Evolutionary conservation across 371 early-diverging fungal species (phyloP).

Genomic region (Batrachochytrium dendrobatidis): DNA sequence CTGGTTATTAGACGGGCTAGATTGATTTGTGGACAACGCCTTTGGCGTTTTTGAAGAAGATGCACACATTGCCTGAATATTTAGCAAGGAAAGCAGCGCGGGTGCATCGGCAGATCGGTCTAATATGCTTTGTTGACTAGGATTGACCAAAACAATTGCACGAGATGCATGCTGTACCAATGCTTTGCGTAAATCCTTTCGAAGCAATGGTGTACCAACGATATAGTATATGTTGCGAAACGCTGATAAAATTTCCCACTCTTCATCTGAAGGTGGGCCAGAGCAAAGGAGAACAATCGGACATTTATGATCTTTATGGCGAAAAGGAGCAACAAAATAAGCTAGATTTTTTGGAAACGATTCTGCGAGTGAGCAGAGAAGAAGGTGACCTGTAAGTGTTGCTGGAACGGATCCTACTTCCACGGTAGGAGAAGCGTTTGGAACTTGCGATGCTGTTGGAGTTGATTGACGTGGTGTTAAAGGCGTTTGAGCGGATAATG

Average conservation of each 20-base stretch:
- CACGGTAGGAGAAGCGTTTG: conserved; percentile 6
- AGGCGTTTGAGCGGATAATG: too few relatives aligned
- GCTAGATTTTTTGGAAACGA: conserved; percentile 42
- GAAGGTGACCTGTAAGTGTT: conserved; percentile 31
- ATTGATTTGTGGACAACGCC: not conserved
- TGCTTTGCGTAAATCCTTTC: conserved; percentile 49
- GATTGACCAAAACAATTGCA: conserved; percentile 49
- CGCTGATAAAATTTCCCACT: conserved; percentile 31
- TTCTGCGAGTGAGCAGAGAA: conserved; percentile 34
- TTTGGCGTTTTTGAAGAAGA: not conserved
- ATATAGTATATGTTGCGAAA: conserved; percentile 50
- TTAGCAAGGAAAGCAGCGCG: conserved; percentile 53
- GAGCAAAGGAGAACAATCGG: conserved; percentile 55
- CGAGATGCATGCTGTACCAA: conserved; percentile 43
- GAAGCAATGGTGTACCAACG: conserved; percentile 47
- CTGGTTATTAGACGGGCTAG: not conserved
- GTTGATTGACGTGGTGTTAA: too few relatives aligned
- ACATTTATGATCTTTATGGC: conserved; percentile 24
- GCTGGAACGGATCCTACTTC: conserved; percentile 23
- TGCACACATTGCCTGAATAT: conserved; percentile 52
- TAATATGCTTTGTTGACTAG: conserved; percentile 10
- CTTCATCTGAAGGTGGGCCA: conserved; percentile 33
- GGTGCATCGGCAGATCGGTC: conserved; percentile 51
- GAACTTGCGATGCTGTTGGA: not conserved
- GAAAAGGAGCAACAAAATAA: conserved; percentile 40